Evolutionary conservation across 1,284 basidiomycete species (phyloP).

Genomic region (Fomitopsis palustris): DNA sequence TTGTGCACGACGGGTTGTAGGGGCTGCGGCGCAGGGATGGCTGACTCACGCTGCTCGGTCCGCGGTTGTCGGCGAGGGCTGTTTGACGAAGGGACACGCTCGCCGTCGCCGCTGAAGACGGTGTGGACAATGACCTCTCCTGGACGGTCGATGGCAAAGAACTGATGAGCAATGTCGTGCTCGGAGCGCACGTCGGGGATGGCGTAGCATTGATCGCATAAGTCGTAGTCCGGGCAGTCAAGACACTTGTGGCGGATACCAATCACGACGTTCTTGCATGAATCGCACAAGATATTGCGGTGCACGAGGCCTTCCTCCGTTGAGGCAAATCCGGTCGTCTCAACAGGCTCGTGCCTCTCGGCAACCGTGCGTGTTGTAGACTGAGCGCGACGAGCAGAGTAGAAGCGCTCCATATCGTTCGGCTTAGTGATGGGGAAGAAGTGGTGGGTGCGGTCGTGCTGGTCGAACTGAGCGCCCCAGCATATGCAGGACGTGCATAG

Average conservation of each 20-base stretch:
- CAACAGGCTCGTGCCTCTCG: neutral
- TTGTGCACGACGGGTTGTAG: conserved; percentile 41
- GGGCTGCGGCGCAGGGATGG: too few species aligned
- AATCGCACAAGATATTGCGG: conserved; percentile 56
- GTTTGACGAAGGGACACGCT: conserved; percentile 16
- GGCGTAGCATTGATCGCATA: conserved; percentile 57
- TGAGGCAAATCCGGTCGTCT: neutral
- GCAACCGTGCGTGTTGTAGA: conserved; percentile 12
- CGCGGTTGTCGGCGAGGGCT: neutral
- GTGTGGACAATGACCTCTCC: conserved; percentile 63
- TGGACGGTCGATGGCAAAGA: conserved; percentile 63
- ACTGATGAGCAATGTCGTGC: conserved; percentile 44
- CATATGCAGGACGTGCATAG: conserved; percentile 58
- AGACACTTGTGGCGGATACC: conserved; percentile 74
- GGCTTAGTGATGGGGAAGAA: conserved; percentile 7
- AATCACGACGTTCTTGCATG: conserved; percentile 48
- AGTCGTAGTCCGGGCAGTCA: conserved; percentile 74
- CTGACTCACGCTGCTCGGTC: neutral
- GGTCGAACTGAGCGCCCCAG: conserved; percentile 39
- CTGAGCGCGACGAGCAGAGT: conserved; percentile 29
- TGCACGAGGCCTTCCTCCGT: conserved; percentile 24
- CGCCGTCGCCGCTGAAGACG: conserved; percentile 40
- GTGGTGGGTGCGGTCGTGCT: conserved; percentile 13
- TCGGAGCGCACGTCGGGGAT: conserved; percentile 34
- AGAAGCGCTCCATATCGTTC: conserved; percentile 6